phyloP scores from a whole-genome alignment of 2,329 filamentous ascomycete genomes.

The Emergomyces pasteurianus region DNA sequence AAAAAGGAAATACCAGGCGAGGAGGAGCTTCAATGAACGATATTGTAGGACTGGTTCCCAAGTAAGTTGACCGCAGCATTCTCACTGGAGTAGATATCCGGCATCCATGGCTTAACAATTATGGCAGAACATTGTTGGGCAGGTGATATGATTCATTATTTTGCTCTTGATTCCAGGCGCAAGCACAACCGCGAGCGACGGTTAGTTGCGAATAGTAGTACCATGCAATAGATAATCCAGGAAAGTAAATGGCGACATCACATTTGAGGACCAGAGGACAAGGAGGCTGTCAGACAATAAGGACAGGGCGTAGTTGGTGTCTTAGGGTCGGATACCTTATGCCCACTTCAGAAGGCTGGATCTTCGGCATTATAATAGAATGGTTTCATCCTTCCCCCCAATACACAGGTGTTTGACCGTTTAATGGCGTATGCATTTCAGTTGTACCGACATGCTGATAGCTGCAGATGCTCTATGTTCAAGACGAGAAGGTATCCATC shows the following conservation, averaged over 20 bases:
- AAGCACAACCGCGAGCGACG: slow-evolving; percentile 2
- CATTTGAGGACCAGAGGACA: neutral
- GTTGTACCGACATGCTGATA: slow-evolving; percentile 6
- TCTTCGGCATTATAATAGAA: neutral
- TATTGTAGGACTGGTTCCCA: neutral
- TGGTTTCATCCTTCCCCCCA: neutral
- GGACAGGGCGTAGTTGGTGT: neutral
- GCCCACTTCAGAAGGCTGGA: neutral
- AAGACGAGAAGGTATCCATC: neutral
- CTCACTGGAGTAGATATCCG: neutral
- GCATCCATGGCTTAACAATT: neutral
- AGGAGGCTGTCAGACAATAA: neutral
- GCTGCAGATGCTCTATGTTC: slow-evolving; percentile 9
- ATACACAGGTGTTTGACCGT: neutral
- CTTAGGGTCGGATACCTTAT: neutral
- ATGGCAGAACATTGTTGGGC: neutral
- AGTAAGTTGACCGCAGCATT: neutral
- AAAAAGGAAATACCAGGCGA: neutral
- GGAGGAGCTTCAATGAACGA: neutral
- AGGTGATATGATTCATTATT: neutral
- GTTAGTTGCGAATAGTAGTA: neutral
- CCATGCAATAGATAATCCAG: neutral
- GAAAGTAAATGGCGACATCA: neutral
- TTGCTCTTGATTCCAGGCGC: slow-evolving; percentile 2
- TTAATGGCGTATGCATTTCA: neutral